Conservation (phyloP, 2,329 filamentous ascomycete genomes). For the Chrysoporthe austroafricana region DNA sequence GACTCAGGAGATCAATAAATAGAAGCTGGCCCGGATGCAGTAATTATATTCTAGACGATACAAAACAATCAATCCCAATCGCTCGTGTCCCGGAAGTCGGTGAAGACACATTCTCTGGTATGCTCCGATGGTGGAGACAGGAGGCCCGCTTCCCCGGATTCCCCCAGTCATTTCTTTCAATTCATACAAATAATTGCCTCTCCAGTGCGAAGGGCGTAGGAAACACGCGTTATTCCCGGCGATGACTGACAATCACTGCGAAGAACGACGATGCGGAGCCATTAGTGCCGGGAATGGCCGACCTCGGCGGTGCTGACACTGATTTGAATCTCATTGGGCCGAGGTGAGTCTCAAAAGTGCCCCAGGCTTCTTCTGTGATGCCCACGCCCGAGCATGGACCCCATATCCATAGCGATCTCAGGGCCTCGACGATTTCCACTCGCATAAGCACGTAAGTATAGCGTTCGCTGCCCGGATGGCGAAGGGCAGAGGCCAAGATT, state of each 20-base stretch:
- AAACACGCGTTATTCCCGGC: constrained; percentile 3
- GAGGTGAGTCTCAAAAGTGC: not conserved
- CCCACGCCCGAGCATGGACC: too few relatives aligned
- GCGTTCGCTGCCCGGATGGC: too few relatives aligned
- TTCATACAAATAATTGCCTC: not conserved
- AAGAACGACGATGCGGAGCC: not conserved
- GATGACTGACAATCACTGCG: not conserved
- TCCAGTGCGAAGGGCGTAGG: not conserved
- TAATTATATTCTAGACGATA: not conserved
- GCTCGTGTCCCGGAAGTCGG: not conserved
- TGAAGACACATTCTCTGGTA: not conserved
- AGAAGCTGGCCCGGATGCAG: not conserved
- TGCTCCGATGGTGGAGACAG: constrained; percentile 9
- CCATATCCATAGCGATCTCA: too few relatives aligned
- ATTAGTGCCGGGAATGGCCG: constrained; percentile 18
- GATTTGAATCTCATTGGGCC: not conserved
- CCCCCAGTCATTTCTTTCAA: not conserved
- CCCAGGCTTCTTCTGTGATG: too few relatives aligned
- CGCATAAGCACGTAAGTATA: too few relatives aligned
- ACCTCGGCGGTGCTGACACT: constrained; percentile 15
- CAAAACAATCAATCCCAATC: not conserved
- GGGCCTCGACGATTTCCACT: too few relatives aligned
- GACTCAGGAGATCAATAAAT: not conserved
- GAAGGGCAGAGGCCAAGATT: too few relatives aligned
- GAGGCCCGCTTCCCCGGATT: constrained; percentile 1